phyloP scores from a whole-genome alignment of 805 yeast species.

The Starmera amethionina region DNA sequence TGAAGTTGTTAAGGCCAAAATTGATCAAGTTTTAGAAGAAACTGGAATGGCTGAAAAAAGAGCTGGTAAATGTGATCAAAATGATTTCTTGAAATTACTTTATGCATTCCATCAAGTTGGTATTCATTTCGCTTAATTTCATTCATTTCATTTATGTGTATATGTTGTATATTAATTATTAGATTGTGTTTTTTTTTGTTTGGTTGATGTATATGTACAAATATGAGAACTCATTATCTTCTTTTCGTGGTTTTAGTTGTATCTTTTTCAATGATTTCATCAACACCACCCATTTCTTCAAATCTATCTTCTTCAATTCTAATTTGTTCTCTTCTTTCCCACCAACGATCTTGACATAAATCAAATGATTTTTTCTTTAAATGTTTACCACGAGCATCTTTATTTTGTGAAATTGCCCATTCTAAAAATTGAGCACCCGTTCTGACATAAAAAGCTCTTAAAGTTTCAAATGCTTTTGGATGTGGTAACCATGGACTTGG shows the following conservation, averaged over 20 bases:
- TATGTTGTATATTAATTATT: conserved; percentile 1
- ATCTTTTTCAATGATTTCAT: conserved; percentile 75
- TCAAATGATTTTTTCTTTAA: conserved; percentile 85
- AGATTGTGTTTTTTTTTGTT: background rate
- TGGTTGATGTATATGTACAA: background rate
- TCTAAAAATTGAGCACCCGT: conserved; percentile 81
- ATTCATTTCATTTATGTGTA: background rate
- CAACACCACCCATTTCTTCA: conserved; percentile 88
- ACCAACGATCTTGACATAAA: conserved; percentile 89
- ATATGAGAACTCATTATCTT: conserved; percentile 26
- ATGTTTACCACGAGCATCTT: conserved; percentile 82
- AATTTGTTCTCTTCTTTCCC: conserved; percentile 95
- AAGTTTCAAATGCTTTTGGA: conserved; percentile 84
- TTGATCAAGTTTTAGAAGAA: conserved; percentile 63
- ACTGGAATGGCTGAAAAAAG: conserved; percentile 80
- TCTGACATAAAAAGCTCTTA: conserved; percentile 77
- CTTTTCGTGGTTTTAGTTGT: conserved; percentile 39
- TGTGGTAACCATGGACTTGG: conserved; percentile 96
- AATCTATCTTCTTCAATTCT: conserved; percentile 80
- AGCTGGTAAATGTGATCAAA: conserved; percentile 91
- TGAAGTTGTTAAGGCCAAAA: conserved; percentile 51
- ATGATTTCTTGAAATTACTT: conserved; percentile 76
- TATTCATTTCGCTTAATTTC: conserved; percentile 74
- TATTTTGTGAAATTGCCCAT: conserved; percentile 85
- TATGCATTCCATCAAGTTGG: conserved; percentile 97